A percentile compares a stretch with the other conserved stretches of the same genome.
Conservation (phyloP, 2,329 filamentous ascomycete genomes). For the Geosmithia morbida region DNA sequence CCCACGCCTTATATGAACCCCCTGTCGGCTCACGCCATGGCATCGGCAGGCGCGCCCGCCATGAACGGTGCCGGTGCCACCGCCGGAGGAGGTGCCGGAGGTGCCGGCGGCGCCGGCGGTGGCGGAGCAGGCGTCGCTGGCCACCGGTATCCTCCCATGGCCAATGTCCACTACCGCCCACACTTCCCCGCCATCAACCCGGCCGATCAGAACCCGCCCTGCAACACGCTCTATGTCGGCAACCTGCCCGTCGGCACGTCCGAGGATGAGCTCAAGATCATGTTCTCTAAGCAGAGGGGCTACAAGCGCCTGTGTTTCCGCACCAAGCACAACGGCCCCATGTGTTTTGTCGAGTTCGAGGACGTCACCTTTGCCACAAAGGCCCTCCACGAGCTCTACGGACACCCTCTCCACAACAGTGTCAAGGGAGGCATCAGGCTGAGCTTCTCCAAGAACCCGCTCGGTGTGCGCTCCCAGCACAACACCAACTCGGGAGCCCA, state of each 20-base stretch:
- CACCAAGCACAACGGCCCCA: slow-evolving; percentile 87
- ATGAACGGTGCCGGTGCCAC: slow-evolving; percentile 10
- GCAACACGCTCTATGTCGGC: slow-evolving; percentile 96
- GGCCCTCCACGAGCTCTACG: slow-evolving; percentile 79
- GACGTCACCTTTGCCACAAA: slow-evolving; percentile 87
- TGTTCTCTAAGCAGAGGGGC: slow-evolving; percentile 86
- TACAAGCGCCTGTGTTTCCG: slow-evolving; percentile 94
- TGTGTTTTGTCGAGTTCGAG: slow-evolving; percentile 99
- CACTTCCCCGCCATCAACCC: slow-evolving; percentile 81
- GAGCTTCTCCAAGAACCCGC: slow-evolving; percentile 93
- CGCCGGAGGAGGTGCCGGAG: too few species aligned
- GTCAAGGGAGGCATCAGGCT: slow-evolving; percentile 88
- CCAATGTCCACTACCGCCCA: slow-evolving; percentile 35
- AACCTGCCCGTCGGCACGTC: slow-evolving; percentile 87
- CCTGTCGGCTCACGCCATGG: slow-evolving; percentile 21
- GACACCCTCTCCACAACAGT: slow-evolving; percentile 75
- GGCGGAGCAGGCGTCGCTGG: slow-evolving; percentile 15
- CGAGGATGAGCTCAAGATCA: slow-evolving; percentile 85
- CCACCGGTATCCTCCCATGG: slow-evolving; percentile 13
- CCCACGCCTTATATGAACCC: slow-evolving; percentile 25
- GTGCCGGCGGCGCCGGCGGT: too few species aligned
- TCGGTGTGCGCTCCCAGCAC: slow-evolving; percentile 76
- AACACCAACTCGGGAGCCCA: slow-evolving; percentile 20
- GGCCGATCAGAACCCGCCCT: slow-evolving; percentile 91
- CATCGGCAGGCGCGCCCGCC: slow-evolving; percentile 38